phyloP scores from a whole-genome alignment of 495 filamentous ascomycete species.

The Talaromyces nanjingensis region DNA sequence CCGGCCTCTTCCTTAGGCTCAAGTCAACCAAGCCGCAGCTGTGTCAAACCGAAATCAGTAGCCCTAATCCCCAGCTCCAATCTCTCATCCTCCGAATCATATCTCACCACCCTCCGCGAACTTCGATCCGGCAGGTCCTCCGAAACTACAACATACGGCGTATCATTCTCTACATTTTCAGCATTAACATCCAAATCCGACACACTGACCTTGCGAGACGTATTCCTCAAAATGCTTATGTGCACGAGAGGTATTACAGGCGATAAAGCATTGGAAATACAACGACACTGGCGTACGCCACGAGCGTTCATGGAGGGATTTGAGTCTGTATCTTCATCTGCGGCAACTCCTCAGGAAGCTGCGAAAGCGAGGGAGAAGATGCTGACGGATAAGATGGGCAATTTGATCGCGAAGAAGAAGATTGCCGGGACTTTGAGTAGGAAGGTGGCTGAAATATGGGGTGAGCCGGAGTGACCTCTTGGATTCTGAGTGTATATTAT shows the following conservation, averaged over 20 bases:
- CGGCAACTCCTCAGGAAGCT: constrained; percentile 24
- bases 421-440: constrained; percentile 55
- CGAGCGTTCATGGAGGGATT: constrained; percentile 62
- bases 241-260: constrained; percentile 69
- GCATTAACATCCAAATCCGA: constrained; percentile 69
- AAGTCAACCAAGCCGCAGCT: constrained; percentile 17
- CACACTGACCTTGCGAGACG: constrained; percentile 61
- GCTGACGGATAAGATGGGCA: constrained; percentile 44
- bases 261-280: constrained; percentile 78
- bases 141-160: constrained; percentile 43
- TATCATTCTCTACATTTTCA: constrained; percentile 67
- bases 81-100: constrained; percentile 59
- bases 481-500: background rate
- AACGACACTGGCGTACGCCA: constrained; percentile 68
- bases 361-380: constrained; percentile 42
- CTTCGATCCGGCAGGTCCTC: constrained; percentile 42
- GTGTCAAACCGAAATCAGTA: constrained; percentile 20
- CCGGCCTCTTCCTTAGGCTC: background rate
- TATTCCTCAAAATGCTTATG: constrained; percentile 86
- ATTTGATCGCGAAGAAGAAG: constrained; percentile 61
- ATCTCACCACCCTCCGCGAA: constrained; percentile 56
- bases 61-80: constrained; percentile 57
- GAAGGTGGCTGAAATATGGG: constrained; percentile 73
- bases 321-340: constrained; percentile 31
- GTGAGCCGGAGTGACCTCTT: constrained; percentile 20